Conservation (phyloP, 495 filamentous ascomycete species). For the Immersiella caudata region DNA sequence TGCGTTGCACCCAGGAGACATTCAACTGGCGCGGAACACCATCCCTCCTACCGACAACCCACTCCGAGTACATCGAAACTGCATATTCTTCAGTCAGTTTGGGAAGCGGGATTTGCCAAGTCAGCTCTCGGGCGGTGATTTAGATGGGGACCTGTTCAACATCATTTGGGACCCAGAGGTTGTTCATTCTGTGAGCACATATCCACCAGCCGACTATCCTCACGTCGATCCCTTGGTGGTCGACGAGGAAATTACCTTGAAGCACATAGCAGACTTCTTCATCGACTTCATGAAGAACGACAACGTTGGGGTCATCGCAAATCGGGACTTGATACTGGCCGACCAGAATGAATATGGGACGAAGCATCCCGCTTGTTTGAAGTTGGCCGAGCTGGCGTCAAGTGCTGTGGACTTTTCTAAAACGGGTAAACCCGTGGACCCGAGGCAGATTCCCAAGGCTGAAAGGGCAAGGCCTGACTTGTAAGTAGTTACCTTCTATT, state of each 20-base stretch:
- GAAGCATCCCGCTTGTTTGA: slow-evolving; percentile 57
- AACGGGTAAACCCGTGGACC: slow-evolving; percentile 66
- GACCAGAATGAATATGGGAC: slow-evolving; percentile 63
- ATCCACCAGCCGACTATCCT: slow-evolving; percentile 68
- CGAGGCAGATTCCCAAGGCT: slow-evolving; percentile 34
- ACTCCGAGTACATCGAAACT: slow-evolving; percentile 63
- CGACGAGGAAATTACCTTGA: slow-evolving; percentile 51
- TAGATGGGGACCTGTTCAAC: slow-evolving; percentile 81
- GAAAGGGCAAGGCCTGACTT: slow-evolving; percentile 44
- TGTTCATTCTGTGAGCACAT: slow-evolving; percentile 39
- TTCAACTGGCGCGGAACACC: slow-evolving; percentile 62
- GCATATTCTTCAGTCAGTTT: slow-evolving; percentile 73
- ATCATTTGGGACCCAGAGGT: slow-evolving; percentile 66
- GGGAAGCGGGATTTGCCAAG: slow-evolving; percentile 75
- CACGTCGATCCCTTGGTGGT: slow-evolving; percentile 57
- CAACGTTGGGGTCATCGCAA: slow-evolving; percentile 69
- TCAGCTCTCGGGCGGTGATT: slow-evolving; percentile 75
- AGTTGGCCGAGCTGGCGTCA: slow-evolving; percentile 70
- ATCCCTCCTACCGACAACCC: slow-evolving; percentile 61
- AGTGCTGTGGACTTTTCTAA: slow-evolving; percentile 84
- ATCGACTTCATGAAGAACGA: slow-evolving; percentile 79
- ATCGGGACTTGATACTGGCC: slow-evolving; percentile 66
- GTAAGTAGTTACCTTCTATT: slow-evolving; percentile 36
- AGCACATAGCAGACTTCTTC: slow-evolving; percentile 78
- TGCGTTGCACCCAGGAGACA: slow-evolving; percentile 78